These are phyloP conservation scores for Ophiostoma quercus DNA, from an alignment of 2,329 filamentous ascomycete species.

Conservation along the genomic window DNA sequence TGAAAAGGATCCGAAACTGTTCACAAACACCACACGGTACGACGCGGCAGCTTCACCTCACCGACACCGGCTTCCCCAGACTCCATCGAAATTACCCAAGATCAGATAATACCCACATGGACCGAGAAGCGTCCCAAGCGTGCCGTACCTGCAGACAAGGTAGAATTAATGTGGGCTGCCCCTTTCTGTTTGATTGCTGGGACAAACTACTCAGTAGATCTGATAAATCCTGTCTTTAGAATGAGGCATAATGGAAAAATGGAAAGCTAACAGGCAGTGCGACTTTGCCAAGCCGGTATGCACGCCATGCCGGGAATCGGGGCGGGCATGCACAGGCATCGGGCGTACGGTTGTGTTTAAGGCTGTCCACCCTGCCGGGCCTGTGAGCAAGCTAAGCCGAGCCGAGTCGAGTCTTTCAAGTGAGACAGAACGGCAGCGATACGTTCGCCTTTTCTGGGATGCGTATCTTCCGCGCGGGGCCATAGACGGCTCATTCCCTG, in stretches of 20 bases:
- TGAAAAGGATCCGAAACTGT: background rate
- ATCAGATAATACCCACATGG: conserved; percentile 2
- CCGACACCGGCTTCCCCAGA: conserved; percentile 5
- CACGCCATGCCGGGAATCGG: conserved; percentile 13
- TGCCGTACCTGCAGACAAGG: conserved; percentile 6
- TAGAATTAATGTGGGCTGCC: conserved; percentile 9
- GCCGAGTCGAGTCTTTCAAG: background rate
- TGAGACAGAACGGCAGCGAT: background rate
- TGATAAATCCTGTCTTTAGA: background rate
- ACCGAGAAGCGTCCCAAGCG: conserved; percentile 7
- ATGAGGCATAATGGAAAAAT: background rate
- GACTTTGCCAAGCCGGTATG: conserved; percentile 15
- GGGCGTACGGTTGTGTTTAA: conserved; percentile 12
- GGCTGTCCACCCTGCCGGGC: background rate
- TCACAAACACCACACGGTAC: background rate
- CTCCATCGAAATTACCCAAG: background rate
- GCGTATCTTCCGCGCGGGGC: background rate
- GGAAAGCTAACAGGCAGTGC: conserved; percentile 10
- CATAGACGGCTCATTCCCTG: background rate
- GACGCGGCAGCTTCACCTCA: background rate
- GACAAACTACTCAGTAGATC: background rate
- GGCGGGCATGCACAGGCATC: background rate
- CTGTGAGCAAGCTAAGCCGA: background rate
- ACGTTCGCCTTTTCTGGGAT: background rate
- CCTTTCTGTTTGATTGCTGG: background rate